Evolutionary conservation across 495 filamentous ascomycete genomes (phyloP).

Genomic region (Pseudomonodictys pantanalensis): DNA sequence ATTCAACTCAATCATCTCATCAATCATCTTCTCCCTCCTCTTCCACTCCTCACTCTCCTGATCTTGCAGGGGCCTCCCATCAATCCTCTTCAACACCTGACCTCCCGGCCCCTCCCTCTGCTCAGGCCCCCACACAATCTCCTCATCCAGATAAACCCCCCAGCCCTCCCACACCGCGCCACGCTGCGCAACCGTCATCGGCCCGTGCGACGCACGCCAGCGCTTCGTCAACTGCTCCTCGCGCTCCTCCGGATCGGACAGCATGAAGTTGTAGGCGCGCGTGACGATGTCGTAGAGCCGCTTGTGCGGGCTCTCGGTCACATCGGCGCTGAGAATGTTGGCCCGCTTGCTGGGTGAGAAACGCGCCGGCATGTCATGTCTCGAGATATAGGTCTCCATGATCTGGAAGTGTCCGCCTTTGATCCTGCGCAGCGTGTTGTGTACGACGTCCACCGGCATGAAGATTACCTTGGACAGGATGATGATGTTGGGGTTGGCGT

Average conservation of each 20-base stretch:
- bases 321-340: not conserved
- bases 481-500: not conserved
- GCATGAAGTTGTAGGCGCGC: conserved; percentile 2
- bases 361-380: not conserved
- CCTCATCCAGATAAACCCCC: conserved; percentile 1
- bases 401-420: not conserved
- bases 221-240: conserved; percentile 25
- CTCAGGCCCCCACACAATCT: not conserved
- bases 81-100: not conserved
- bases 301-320: not conserved
- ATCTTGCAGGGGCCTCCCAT: not conserved
- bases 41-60: not conserved
- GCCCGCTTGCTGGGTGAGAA: no score
- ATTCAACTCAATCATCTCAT: not conserved
- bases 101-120: conserved; percentile 7
- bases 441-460: not conserved
- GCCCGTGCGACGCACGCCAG: not conserved
- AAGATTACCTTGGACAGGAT: not conserved
- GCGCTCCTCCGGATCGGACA: not conserved
- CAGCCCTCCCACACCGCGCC: conserved; percentile 29
- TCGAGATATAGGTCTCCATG: not conserved
- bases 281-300: conserved; percentile 7
- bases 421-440: not conserved
- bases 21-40: not conserved
- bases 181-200: not conserved